Percentiles rank a stretch among this genome's conserved stretches.
Evolutionary conservation across 2,329 filamentous ascomycete genomes (phyloP).

Genomic region (Phoma herbarum): DNA sequence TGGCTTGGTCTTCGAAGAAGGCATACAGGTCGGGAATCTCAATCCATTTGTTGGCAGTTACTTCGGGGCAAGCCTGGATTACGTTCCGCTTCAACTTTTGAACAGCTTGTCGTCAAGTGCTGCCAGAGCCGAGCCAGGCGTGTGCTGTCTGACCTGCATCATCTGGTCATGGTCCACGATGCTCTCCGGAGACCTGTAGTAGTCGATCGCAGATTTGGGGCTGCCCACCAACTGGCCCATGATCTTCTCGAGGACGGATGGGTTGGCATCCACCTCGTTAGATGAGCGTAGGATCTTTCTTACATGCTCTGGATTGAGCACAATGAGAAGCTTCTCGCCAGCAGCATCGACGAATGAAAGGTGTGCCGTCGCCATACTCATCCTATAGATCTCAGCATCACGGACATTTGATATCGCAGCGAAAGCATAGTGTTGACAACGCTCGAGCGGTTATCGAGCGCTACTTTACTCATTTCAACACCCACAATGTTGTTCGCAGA

Average conservation of each 20-base stretch:
- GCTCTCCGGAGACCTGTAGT: conserved; percentile 20
- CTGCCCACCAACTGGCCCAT: conserved; percentile 28
- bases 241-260: conserved; percentile 28
- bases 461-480: too few relatives aligned
- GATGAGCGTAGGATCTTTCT: conserved; percentile 17
- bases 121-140: background rate
- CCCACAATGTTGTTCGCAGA: too few relatives aligned
- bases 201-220: conserved; percentile 25
- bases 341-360: conserved; percentile 31
- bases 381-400: conserved; percentile 5
- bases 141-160: conserved; percentile 25
- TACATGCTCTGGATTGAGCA: conserved; percentile 27
- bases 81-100: conserved; percentile 20
- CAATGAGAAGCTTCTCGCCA: conserved; percentile 26
- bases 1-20: conserved; percentile 22
- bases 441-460: too few relatives aligned
- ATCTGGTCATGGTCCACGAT: conserved; percentile 2
- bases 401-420: too few relatives aligned
- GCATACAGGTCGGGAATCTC: conserved; percentile 24
- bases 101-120: conserved; percentile 21
- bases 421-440: too few relatives aligned
- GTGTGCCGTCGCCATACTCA: conserved; percentile 25
- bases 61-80: background rate
- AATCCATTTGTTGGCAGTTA: conserved; percentile 10
- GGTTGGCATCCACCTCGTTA: conserved; percentile 26